These are phyloP conservation scores for Cytospora piceicola DNA, from an alignment of 2,329 filamentous ascomycete genomes.

Conservation along the genomic window DNA sequence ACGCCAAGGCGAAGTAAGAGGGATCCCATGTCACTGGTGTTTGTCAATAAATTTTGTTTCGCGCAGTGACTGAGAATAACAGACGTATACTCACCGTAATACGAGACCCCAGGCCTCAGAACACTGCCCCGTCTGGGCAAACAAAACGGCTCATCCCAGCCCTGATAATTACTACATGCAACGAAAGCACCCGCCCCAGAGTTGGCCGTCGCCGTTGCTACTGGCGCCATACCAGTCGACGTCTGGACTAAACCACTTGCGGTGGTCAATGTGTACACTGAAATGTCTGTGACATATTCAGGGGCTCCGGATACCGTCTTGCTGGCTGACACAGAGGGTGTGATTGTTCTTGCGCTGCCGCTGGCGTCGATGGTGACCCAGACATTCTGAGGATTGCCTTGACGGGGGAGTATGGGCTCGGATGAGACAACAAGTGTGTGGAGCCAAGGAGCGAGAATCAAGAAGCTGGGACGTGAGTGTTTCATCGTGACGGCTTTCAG, in stretches of 20 bases:
- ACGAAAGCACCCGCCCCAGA: conserved; percentile 38
- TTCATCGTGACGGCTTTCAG: neutral
- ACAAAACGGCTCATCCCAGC: conserved; percentile 40
- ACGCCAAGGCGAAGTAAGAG: conserved; percentile 34
- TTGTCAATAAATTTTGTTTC: neutral
- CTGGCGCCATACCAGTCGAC: conserved; percentile 40
- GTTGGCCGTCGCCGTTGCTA: conserved; percentile 38
- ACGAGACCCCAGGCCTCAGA: conserved; percentile 38
- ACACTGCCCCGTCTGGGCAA: conserved; percentile 38
- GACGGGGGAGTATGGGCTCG: neutral
- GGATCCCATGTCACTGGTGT: conserved; percentile 42
- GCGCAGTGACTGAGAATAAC: neutral
- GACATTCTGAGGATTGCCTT: conserved; percentile 44
- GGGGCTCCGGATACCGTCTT: conserved; percentile 40
- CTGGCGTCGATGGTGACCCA: conserved; percentile 42
- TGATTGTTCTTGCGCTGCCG: conserved; percentile 38
- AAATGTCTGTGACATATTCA: conserved; percentile 35
- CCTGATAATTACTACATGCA: conserved; percentile 37
- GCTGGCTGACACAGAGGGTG: conserved; percentile 35
- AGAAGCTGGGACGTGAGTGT: neutral
- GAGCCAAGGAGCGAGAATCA: conserved; percentile 46
- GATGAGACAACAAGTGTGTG: neutral
- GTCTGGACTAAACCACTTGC: conserved; percentile 35
- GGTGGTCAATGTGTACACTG: conserved; percentile 38
- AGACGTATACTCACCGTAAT: conserved; percentile 38